These are phyloP conservation scores for Sclerotinia spermophila DNA, from an alignment of 2,329 filamentous ascomycete species.

Conservation along the genomic window DNA sequence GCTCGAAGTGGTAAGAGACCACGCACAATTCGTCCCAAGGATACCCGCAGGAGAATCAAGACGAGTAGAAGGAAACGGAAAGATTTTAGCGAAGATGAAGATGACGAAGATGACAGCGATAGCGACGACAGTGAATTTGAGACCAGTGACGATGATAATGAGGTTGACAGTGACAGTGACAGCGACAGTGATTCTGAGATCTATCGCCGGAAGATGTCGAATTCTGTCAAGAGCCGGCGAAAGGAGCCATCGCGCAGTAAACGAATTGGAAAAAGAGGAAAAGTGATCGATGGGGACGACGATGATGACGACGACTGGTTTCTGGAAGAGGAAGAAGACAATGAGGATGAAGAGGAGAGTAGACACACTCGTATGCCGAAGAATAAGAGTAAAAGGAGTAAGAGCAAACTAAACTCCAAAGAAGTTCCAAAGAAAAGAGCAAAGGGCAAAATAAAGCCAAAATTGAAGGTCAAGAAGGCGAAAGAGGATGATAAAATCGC, in stretches of 20 bases:
- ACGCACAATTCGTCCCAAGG: background rate
- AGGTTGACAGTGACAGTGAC: background rate
- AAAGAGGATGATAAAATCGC: slow-evolving; percentile 8
- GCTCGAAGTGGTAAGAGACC: background rate
- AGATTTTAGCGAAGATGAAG: background rate
- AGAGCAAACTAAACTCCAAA: background rate
- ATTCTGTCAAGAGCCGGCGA: background rate
- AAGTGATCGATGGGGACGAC: background rate
- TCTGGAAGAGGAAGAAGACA: background rate
- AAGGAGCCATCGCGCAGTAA: background rate
- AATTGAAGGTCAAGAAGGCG: background rate
- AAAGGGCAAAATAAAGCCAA: background rate
- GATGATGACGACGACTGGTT: background rate
- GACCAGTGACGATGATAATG: background rate
- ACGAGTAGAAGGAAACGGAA: background rate
- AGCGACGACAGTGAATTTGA: background rate
- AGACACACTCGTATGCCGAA: background rate
- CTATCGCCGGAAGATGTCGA: background rate
- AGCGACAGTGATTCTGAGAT: background rate
- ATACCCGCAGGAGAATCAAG: background rate
- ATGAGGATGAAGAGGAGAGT: background rate
- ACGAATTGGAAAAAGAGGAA: background rate
- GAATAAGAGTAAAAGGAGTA: background rate
- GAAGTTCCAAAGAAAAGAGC: background rate
- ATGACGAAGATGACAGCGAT: background rate